phyloP scores from a whole-genome alignment of 2,329 filamentous ascomycete genomes.

The Neocucurbitaria cava region DNA sequence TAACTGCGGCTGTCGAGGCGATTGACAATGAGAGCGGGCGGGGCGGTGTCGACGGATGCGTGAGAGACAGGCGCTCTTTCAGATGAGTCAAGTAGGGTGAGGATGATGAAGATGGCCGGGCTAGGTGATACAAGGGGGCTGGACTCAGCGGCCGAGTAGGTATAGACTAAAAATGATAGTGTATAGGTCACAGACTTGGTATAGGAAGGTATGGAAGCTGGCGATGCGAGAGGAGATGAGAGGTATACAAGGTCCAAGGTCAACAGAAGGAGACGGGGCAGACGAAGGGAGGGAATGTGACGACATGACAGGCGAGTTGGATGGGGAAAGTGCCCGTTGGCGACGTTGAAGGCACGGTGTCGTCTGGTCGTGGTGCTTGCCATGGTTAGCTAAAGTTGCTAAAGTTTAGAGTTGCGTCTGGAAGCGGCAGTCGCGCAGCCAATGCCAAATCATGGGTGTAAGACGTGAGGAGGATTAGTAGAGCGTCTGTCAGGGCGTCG shows the following conservation, averaged over 20 bases:
- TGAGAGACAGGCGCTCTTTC: constrained; percentile 27
- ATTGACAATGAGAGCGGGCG: constrained; percentile 20
- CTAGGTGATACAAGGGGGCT: constrained; percentile 2
- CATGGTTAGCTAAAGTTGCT: background rate
- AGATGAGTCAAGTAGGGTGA: constrained; percentile 17
- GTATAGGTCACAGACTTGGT: background rate
- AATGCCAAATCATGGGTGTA: background rate
- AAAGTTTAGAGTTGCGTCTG: background rate
- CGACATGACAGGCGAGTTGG: background rate
- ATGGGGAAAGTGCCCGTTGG: background rate
- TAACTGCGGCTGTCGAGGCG: constrained; percentile 25
- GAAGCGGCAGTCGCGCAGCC: background rate
- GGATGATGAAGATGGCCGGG: constrained; percentile 14
- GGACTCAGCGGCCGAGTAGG: constrained; percentile 1
- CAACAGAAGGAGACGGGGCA: background rate
- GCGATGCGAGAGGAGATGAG: constrained; percentile 1
- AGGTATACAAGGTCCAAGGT: background rate
- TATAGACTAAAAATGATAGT: background rate
- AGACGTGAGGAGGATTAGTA: background rate
- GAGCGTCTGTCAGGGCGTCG: background rate
- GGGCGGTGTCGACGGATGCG: constrained; percentile 25
- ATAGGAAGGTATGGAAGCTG: constrained; percentile 2
- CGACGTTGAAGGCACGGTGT: background rate
- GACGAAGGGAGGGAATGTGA: background rate
- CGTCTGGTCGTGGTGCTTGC: background rate